A percentile compares a stretch with the other conserved stretches of the same genome.
These are phyloP conservation scores for Eucalyptus tenuipes DNA, from an alignment of 345 rosid genomes.

Conservation along the genomic window DNA sequence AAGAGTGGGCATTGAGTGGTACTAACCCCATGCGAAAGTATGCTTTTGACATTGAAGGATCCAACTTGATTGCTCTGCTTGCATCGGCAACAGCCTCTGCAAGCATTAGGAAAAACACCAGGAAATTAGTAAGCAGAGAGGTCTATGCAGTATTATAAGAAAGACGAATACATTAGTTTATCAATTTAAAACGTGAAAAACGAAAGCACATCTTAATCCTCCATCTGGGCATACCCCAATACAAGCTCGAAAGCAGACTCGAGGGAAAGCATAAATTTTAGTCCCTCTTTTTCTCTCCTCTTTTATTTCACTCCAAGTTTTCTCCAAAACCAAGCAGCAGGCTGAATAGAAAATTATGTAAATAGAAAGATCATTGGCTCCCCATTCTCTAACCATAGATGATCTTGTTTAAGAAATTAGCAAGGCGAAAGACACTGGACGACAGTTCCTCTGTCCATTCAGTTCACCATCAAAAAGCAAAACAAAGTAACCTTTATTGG, in stretches of 20 bases:
- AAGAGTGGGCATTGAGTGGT: not conserved
- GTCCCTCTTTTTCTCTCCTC: not conserved
- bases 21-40: slow-evolving; percentile 61
- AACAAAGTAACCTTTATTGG: too few relatives aligned
- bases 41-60: slow-evolving; percentile 49
- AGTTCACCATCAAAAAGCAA: too few relatives aligned
- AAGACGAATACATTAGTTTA: not conserved
- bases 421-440: not conserved
- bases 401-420: not conserved
- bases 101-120: not conserved
- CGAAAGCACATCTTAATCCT: not conserved
- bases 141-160: not conserved
- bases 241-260: not conserved
- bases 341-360: not conserved
- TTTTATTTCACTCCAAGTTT: not conserved
- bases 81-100: slow-evolving; percentile 87
- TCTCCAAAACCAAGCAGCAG: not conserved
- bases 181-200: not conserved
- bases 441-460: not conserved
- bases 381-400: not conserved
- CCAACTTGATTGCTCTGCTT: slow-evolving; percentile 59
- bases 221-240: not conserved
- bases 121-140: not conserved
- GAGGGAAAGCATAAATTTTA: not conserved
- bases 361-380: not conserved